Conservation (phyloP, 805 yeast species). For the Wickerhamomyces alni region DNA sequence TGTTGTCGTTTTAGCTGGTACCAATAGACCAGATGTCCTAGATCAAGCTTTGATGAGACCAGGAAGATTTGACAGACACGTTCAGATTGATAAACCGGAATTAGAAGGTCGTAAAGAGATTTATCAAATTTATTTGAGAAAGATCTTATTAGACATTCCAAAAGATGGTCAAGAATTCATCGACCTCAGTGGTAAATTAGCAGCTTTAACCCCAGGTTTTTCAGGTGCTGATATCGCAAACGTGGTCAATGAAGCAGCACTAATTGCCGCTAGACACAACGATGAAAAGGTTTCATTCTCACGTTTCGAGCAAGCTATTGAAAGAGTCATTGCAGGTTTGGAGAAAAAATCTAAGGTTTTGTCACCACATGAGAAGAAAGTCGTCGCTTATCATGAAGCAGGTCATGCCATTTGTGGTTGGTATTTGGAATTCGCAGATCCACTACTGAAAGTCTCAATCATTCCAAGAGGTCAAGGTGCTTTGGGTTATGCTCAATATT, state of each 20-base stretch:
- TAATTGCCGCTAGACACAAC: conserved; percentile 87
- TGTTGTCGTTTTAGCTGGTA: conserved; percentile 95
- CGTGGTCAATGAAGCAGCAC: conserved; percentile 94
- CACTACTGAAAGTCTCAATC: conserved; percentile 89
- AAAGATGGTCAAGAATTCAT: conserved; percentile 38
- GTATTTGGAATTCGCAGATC: conserved; percentile 88
- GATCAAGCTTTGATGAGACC: conserved; percentile 94
- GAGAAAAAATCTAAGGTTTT: conserved; percentile 85
- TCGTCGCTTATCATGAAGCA: conserved; percentile 97
- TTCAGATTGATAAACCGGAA: conserved; percentile 88
- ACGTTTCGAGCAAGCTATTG: conserved; percentile 95
- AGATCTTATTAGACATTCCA: conserved; percentile 53
- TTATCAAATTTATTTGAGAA: conserved; percentile 76
- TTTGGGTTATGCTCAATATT: conserved; percentile 93
- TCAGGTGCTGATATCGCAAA: conserved; percentile 98
- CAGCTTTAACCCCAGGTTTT: conserved; percentile 96
- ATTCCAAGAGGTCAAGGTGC: conserved; percentile 98
- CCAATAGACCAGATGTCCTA: conserved; percentile 89
- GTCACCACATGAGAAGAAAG: conserved; percentile 77
- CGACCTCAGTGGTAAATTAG: conserved; percentile 74
- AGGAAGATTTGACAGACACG: conserved; percentile 95
- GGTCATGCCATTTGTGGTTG: conserved; percentile 99
- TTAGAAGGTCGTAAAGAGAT: conserved; percentile 92
- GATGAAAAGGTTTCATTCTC: conserved; percentile 60
- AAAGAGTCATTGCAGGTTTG: conserved; percentile 93